Conservation (phyloP, 495 filamentous ascomycete species). For the Penicillium chermesinum region DNA sequence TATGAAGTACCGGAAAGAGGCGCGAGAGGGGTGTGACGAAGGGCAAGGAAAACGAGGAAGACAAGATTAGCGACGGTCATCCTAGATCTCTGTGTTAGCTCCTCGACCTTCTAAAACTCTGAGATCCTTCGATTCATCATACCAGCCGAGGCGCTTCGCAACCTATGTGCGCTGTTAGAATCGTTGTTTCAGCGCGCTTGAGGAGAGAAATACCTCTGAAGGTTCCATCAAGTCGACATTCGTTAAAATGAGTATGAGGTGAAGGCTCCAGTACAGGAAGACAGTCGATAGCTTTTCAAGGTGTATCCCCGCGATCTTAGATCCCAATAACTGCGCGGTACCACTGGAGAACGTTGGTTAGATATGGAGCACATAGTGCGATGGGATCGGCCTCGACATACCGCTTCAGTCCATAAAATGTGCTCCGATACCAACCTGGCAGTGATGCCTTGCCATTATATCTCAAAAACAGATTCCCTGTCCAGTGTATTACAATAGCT, state of each 20-base stretch:
- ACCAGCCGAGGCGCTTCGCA: conserved; percentile 15
- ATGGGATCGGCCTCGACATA: too few species aligned
- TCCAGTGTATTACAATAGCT: conserved; percentile 4
- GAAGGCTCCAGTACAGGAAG: conserved; percentile 41
- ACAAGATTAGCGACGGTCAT: conserved; percentile 48
- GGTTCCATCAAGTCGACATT: conserved; percentile 5
- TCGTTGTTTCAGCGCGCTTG: neutral
- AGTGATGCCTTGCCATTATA: neutral
- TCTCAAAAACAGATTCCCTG: neutral
- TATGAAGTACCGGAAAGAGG: conserved; percentile 55
- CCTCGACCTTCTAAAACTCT: neutral
- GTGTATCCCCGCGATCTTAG: neutral
- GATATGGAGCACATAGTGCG: too few species aligned
- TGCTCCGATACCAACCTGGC: neutral
- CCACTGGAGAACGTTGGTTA: too few species aligned
- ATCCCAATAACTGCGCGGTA: neutral
- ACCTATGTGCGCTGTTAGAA: conserved; percentile 4
- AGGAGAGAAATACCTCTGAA: conserved; percentile 1
- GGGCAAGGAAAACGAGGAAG: conserved; percentile 52
- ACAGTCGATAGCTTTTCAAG: conserved; percentile 3
- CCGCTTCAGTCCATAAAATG: too few species aligned
- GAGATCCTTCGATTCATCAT: neutral
- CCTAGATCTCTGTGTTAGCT: too few species aligned
- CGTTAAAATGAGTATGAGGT: conserved; percentile 44
- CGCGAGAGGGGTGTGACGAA: conserved; percentile 58